Evolutionary conservation across 805 yeast genomes (phyloP).

Genomic region (Kluyveromyces wickerhamii): DNA sequence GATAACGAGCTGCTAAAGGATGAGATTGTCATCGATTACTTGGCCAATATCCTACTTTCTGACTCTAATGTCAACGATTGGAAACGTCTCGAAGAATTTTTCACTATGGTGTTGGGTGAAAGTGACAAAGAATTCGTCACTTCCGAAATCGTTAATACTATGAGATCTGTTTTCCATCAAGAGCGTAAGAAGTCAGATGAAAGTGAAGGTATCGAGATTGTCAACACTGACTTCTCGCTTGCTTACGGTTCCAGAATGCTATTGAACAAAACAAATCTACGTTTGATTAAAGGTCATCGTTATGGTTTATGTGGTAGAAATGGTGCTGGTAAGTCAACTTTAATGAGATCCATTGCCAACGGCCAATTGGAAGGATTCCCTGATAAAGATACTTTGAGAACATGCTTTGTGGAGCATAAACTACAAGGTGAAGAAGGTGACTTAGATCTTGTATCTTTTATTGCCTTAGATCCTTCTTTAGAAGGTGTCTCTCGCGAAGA

Average conservation of each 20-base stretch:
- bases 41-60: slow-evolving; percentile 45
- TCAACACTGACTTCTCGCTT: slow-evolving; percentile 87
- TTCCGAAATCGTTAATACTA: slow-evolving; percentile 36
- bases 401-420: slow-evolving; percentile 96
- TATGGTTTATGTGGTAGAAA: slow-evolving; percentile 97
- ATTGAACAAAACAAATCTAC: slow-evolving; percentile 81
- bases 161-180: slow-evolving; percentile 47
- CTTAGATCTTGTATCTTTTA: slow-evolving; percentile 78
- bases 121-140: slow-evolving; percentile 30
- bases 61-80: slow-evolving; percentile 72
- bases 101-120: slow-evolving; percentile 35
- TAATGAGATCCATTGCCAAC: slow-evolving; percentile 93
- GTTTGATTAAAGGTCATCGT: slow-evolving; percentile 89
- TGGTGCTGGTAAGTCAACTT: slow-evolving; percentile 97
- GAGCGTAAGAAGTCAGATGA: slow-evolving; percentile 42
- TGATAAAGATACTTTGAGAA: slow-evolving; percentile 71
- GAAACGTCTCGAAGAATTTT: slow-evolving; percentile 50
- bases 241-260: slow-evolving; percentile 98
- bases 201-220: slow-evolving; percentile 82
- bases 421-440: slow-evolving; percentile 92
- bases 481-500: slow-evolving; percentile 54
- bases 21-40: slow-evolving; percentile 37
- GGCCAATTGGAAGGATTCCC: slow-evolving; percentile 99
- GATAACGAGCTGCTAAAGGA: slow-evolving; percentile 22
- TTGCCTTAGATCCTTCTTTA: slow-evolving; percentile 83